A percentile compares a stretch with the other conserved stretches of the same genome.
phyloP scores from a whole-genome alignment of 2,329 filamentous ascomycete species.

The Neoscytalidium dimidiatum region DNA sequence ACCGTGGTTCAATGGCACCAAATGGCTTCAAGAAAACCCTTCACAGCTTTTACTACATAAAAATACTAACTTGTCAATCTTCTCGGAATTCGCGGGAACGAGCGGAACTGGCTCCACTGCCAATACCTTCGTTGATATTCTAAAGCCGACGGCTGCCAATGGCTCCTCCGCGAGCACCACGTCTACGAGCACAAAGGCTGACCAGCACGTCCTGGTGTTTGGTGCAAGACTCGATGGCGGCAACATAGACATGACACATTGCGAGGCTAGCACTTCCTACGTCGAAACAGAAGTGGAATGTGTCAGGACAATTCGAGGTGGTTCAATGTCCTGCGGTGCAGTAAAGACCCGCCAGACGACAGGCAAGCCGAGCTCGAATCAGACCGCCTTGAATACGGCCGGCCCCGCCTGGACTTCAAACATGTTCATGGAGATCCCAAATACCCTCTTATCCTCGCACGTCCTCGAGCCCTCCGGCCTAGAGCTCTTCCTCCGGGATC shows the following conservation, averaged over 20 bases:
- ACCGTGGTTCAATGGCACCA: neutral
- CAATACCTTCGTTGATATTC: neutral
- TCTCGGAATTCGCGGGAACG: neutral
- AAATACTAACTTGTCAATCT: neutral
- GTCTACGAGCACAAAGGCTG: neutral
- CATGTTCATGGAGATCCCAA: neutral
- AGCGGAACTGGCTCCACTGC: no score
- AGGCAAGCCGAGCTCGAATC: neutral
- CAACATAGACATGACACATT: slow-evolving; percentile 14
- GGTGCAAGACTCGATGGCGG: no score
- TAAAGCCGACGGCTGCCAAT: neutral
- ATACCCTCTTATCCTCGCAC: neutral
- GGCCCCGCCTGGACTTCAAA: neutral
- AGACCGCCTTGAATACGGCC: neutral
- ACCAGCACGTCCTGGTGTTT: neutral
- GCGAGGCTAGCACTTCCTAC: neutral
- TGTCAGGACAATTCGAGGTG: neutral
- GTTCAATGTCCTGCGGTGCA: neutral
- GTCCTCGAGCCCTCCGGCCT: neutral
- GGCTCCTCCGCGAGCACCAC: neutral
- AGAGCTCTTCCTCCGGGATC: slow-evolving; percentile 7
- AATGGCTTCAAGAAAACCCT: neutral
- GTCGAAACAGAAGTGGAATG: neutral
- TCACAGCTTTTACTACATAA: neutral
- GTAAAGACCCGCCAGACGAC: neutral